Evolutionary conservation across 2,329 filamentous ascomycete species (phyloP).

Genomic region (Talaromyces piceae): DNA sequence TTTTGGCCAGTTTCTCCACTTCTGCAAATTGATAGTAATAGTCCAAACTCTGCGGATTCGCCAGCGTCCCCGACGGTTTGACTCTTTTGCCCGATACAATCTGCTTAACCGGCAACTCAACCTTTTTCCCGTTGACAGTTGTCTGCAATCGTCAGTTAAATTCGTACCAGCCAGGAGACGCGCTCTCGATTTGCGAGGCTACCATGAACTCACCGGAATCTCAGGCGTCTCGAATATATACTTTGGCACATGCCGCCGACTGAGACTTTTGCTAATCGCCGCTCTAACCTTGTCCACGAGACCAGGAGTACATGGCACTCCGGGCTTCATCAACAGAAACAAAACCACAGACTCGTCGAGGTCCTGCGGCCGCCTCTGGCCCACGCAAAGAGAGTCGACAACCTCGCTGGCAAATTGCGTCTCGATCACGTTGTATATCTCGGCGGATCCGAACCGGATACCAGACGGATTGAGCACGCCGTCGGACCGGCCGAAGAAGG

Average conservation of each 20-base stretch:
- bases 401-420: conserved; percentile 53
- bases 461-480: conserved; percentile 74
- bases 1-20: conserved; percentile 53
- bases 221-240: conserved; percentile 74
- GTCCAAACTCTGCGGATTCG: conserved; percentile 67
- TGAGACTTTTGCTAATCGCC: conserved; percentile 59
- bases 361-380: conserved; percentile 59
- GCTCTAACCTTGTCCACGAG: conserved; percentile 55
- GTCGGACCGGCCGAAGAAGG: conserved; percentile 43
- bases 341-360: conserved; percentile 41
- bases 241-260: conserved; percentile 67
- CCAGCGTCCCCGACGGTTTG: conserved; percentile 66
- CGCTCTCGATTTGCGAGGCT: no score
- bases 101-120: conserved; percentile 75
- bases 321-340: conserved; percentile 55
- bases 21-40: conserved; percentile 74
- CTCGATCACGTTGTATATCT: conserved; percentile 66
- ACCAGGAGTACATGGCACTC: conserved; percentile 45
- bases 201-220: conserved; percentile 71
- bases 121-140: conserved; percentile 69
- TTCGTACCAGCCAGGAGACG: no score
- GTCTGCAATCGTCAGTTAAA: conserved; percentile 45
- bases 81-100: conserved; percentile 70
- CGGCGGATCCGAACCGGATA: conserved; percentile 70
- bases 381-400: conserved; percentile 70